Percentiles rank a stretch among this genome's conserved stretches.
These are phyloP conservation scores for Candida sp. DNA, from an alignment of 1,139 yeast species.

Conservation along the genomic window DNA sequence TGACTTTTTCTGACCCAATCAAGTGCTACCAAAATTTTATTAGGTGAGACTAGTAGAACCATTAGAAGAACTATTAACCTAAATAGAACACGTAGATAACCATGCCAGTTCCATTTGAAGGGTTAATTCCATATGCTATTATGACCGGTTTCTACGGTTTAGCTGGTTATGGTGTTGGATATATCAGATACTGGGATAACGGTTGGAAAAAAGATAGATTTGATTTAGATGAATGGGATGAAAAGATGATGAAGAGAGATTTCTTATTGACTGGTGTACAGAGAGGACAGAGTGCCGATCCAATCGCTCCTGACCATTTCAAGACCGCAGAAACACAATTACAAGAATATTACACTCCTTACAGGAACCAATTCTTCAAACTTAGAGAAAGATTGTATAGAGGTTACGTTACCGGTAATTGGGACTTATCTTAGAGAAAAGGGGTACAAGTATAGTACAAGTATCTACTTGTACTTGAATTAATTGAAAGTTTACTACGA, in stretches of 20 bases:
- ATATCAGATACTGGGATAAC: conserved; percentile 49
- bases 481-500: too few species aligned
- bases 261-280: conserved; percentile 68
- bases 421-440: conserved; percentile 37
- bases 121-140: conserved; percentile 46
- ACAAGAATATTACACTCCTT: conserved; percentile 47
- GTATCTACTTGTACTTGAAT: too few species aligned
- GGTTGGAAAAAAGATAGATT: conserved; percentile 51
- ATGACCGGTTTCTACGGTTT: conserved; percentile 49
- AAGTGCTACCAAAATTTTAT: conserved; percentile 1
- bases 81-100: neutral
- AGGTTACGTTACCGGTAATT: conserved; percentile 46
- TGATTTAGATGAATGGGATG: conserved; percentile 44
- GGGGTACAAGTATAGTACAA: neutral
- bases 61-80: neutral
- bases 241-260: conserved; percentile 66
- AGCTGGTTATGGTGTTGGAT: conserved; percentile 48
- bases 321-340: conserved; percentile 32
- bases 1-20: neutral
- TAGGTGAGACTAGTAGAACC: neutral
- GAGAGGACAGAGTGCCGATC: conserved; percentile 66
- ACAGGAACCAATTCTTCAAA: conserved; percentile 46
- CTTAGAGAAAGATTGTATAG: conserved; percentile 50
- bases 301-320: conserved; percentile 72
- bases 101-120: conserved; percentile 52